Percentiles rank a stretch among this genome's conserved stretches.
These are phyloP conservation scores for Lasiodiplodia hormozganensis DNA, from an alignment of 2,329 filamentous ascomycete species.

Conservation along the genomic window DNA sequence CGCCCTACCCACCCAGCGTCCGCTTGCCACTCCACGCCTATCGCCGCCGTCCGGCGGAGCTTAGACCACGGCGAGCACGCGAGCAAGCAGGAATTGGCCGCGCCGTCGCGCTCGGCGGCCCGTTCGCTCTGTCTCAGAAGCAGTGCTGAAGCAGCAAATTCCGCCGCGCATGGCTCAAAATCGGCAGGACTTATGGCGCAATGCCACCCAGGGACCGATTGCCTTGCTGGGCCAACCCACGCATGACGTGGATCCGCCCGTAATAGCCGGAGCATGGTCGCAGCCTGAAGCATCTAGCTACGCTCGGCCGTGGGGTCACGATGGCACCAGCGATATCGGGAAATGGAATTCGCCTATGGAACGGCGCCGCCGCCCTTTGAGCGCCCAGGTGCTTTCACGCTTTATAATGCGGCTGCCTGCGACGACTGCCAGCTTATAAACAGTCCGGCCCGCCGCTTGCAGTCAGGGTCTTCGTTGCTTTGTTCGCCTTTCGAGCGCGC, in stretches of 20 bases:
- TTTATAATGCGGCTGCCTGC: constrained; percentile 15
- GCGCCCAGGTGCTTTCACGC: neutral
- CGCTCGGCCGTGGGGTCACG: constrained; percentile 16
- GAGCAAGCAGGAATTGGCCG: neutral
- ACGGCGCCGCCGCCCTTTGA: constrained; percentile 24
- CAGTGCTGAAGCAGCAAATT: neutral
- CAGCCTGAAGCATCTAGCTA: constrained; percentile 7
- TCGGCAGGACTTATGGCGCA: constrained; percentile 17
- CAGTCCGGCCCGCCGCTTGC: neutral
- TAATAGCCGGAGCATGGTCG: constrained; percentile 24
- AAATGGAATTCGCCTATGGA: constrained; percentile 22
- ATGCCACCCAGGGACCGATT: constrained; percentile 8
- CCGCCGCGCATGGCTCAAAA: constrained; percentile 19
- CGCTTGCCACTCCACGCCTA: constrained; percentile 6
- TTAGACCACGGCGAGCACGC: neutral
- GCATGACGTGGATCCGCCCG: constrained; percentile 24
- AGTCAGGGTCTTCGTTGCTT: constrained; percentile 9
- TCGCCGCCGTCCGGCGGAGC: neutral
- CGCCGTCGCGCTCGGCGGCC: neutral
- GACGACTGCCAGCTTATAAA: constrained; percentile 8
- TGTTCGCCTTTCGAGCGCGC: neutral
- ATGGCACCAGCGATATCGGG: constrained; percentile 25
- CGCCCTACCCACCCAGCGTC: constrained; percentile 9
- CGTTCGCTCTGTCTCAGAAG: constrained; percentile 3
- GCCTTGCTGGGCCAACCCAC: constrained; percentile 10